Percentiles rank a stretch among this genome's conserved stretches.
Evolutionary conservation across 2,329 filamentous ascomycete genomes (phyloP).

Genomic region (Zasmidium cellare): DNA sequence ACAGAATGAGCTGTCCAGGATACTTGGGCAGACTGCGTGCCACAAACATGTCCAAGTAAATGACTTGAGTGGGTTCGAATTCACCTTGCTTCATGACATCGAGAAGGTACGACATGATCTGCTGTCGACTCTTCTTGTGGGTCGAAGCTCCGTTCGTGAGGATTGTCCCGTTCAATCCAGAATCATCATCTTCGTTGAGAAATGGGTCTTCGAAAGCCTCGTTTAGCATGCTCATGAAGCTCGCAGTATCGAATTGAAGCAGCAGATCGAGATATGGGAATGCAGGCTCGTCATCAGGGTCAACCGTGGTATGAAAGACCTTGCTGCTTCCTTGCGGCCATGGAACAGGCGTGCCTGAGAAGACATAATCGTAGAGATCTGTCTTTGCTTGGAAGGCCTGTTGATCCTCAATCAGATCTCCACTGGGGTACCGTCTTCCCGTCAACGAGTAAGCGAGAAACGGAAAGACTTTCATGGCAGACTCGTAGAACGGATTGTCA

Average conservation of each 20-base stretch:
- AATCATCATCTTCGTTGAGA: slow-evolving; percentile 69
- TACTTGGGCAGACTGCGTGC: slow-evolving; percentile 95
- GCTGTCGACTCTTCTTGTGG: slow-evolving; percentile 73
- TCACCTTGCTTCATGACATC: slow-evolving; percentile 81
- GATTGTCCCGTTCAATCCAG: slow-evolving; percentile 24
- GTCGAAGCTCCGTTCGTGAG: slow-evolving; percentile 26
- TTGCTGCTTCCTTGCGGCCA: slow-evolving; percentile 70
- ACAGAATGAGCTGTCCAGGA: slow-evolving; percentile 88
- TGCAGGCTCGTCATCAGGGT: slow-evolving; percentile 63
- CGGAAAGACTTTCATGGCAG: slow-evolving; percentile 88
- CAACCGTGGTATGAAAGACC: slow-evolving; percentile 60
- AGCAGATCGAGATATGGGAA: slow-evolving; percentile 85
- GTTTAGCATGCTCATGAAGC: slow-evolving; percentile 91
- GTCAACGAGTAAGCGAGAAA: slow-evolving; percentile 92
- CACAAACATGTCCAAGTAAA: slow-evolving; percentile 98
- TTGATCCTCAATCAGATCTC: slow-evolving; percentile 70
- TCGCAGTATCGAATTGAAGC: slow-evolving; percentile 83
- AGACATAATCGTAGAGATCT: slow-evolving; percentile 89
- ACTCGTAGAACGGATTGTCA: slow-evolving; percentile 54
- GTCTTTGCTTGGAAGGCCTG: slow-evolving; percentile 76
- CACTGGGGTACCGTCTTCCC: slow-evolving; percentile 87
- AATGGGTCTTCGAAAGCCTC: slow-evolving; percentile 97
- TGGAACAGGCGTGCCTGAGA: slow-evolving; percentile 74
- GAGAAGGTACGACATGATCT: slow-evolving; percentile 84
- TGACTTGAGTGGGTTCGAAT: slow-evolving; percentile 77